These are phyloP conservation scores for Penicillium concentricum DNA, from an alignment of 2,329 filamentous ascomycete genomes.

Conservation along the genomic window DNA sequence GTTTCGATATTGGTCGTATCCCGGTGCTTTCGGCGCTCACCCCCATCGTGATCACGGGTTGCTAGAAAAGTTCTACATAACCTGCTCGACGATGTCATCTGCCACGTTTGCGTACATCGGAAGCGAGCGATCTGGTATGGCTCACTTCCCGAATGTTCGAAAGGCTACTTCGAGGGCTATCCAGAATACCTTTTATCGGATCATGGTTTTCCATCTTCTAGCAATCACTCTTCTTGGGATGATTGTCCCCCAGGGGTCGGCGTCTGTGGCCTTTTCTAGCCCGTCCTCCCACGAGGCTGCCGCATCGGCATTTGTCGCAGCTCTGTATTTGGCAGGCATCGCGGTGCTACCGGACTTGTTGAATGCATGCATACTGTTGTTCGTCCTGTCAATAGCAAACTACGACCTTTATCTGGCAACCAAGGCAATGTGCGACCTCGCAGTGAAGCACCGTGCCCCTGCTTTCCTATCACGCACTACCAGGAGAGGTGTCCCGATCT, in stretches of 20 bases:
- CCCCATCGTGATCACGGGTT: slow-evolving; percentile 32
- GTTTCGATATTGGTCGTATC: slow-evolving; percentile 64
- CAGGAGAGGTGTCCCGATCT: slow-evolving; percentile 66
- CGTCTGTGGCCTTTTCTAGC: slow-evolving; percentile 52
- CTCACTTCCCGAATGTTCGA: slow-evolving; percentile 73
- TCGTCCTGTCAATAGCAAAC: slow-evolving; percentile 73
- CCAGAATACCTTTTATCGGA: slow-evolving; percentile 76
- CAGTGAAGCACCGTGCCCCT: slow-evolving; percentile 69
- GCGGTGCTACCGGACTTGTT: slow-evolving; percentile 63
- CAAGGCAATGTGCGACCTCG: slow-evolving; percentile 69
- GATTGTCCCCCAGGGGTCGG: slow-evolving; percentile 69
- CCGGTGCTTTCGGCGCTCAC: slow-evolving; percentile 55
- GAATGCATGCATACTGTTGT: slow-evolving; percentile 71
- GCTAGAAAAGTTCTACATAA: slow-evolving; percentile 56
- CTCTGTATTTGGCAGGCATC: slow-evolving; percentile 65
- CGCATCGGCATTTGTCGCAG: slow-evolving; percentile 72
- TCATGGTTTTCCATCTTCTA: slow-evolving; percentile 74
- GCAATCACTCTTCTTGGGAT: slow-evolving; percentile 73
- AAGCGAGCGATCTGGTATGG: slow-evolving; percentile 72
- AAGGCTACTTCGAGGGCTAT: slow-evolving; percentile 73
- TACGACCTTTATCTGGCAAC: slow-evolving; percentile 73
- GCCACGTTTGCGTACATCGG: slow-evolving; percentile 77
- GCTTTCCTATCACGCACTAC: slow-evolving; percentile 68
- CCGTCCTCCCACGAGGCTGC: slow-evolving; percentile 50
- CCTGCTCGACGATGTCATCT: slow-evolving; percentile 69